Base-by-base conservation (phyloP, 768 basidiomycete genomes). In the Rubroboletus satanas region DNA sequence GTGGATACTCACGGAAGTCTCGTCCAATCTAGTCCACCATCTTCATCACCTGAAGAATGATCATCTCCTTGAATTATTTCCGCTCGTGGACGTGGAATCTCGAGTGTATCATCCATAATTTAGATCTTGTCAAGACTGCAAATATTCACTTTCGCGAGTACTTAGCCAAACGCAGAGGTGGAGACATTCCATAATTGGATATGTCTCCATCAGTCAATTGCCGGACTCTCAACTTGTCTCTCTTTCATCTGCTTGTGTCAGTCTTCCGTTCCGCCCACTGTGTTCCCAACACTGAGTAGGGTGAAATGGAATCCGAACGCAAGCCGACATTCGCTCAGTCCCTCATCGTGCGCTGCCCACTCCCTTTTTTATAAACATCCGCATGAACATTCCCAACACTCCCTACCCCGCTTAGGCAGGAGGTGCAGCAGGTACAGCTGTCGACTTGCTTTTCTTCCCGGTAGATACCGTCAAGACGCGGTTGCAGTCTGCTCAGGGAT, bases 391-490 rank as follows among this genome's bases (percentile, higher is more conserved):
- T 51, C 26, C 28, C 45, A 51, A 60, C 35, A 37, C 39, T 52
- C 46, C 46, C 54, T 44, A n/a, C 37, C 43, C 28, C 45, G 50
- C 55, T 31, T 62, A 93, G 89, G 88, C 91, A 41, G 93, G 96
- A 26, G 95, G 89, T 21, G 70, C 87, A n/a, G 93, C 97, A 32
- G 96, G 96, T 28, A 88, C 92, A 8, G 80, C 93, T 2, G 96
- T 98, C 17, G 96, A 99, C 73, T 80, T 98, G 43, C 80, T 97
- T 21, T 95, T 99, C 76, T 99, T 93, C 71, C 96, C 96, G 2
- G 84, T 99, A 54, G 96, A 99, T 74, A 97, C 96, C 1, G 73
- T 98, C 68, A 99, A 99, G 74, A 98, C 97, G 37, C 87, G 96
- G 45, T 79, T 97, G 33, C 96, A 99, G 65, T 88, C 93, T 7